Conservation (phyloP, 1,139 yeast species). For the Blastobotrys petasosporus region DNA sequence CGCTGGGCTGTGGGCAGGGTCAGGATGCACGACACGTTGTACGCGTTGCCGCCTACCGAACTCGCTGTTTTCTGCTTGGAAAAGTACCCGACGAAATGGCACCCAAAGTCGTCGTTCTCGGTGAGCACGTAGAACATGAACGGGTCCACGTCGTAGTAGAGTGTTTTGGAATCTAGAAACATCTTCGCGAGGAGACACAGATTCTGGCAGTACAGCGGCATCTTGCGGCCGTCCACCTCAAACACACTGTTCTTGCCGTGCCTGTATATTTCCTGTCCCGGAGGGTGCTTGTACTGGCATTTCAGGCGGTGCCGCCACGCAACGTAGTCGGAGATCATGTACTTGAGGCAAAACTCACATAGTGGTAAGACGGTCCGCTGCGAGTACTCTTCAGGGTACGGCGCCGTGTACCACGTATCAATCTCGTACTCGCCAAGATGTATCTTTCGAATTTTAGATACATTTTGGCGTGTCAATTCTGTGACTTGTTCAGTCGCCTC, state of each 20-base stretch:
- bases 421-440: conserved; percentile 69
- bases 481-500: neutral
- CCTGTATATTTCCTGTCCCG: conserved; percentile 86
- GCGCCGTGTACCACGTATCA: conserved; percentile 89
- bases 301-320: conserved; percentile 66
- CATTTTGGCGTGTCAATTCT: conserved; percentile 8
- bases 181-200: conserved; percentile 83
- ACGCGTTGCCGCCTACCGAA: conserved; percentile 39
- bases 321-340: conserved; percentile 65
- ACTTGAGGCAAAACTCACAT: conserved; percentile 82
- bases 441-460: conserved; percentile 46
- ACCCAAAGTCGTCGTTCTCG: conserved; percentile 54
- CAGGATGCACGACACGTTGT: conserved; percentile 84
- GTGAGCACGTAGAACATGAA: conserved; percentile 82
- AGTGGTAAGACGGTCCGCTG: conserved; percentile 57
- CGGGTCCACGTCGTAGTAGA: conserved; percentile 93
- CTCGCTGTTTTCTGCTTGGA: conserved; percentile 68
- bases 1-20: conserved; percentile 86
- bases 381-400: conserved; percentile 85
- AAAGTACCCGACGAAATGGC: conserved; percentile 88
- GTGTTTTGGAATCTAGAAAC: conserved; percentile 82
- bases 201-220: conserved; percentile 79
- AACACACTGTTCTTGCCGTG: conserved; percentile 59
- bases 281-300: conserved; percentile 69
- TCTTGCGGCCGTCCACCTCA: conserved; percentile 89